phyloP scores from a whole-genome alignment of 768 basidiomycete genomes.

The Tylopilus sp. region DNA sequence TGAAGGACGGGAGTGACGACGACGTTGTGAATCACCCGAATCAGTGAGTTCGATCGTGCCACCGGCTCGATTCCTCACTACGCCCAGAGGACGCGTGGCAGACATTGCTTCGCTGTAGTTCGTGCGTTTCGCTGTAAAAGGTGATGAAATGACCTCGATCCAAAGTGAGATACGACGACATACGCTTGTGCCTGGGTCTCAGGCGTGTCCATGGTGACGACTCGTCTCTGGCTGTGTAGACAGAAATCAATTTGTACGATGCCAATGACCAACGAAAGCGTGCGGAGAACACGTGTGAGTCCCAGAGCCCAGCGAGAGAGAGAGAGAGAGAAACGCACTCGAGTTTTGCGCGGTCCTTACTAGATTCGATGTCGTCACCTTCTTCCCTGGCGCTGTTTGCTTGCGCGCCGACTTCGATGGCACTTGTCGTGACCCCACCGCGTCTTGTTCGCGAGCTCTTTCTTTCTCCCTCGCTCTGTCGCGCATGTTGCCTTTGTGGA shows the following conservation, averaged over 20 bases:
- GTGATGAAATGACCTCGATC: neutral
- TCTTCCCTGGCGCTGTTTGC: conserved; percentile 2
- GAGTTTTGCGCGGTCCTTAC: conserved; percentile 16
- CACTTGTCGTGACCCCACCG: neutral
- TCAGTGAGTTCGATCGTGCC: conserved; percentile 22
- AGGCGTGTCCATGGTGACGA: conserved; percentile 17
- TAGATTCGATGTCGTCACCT: conserved; percentile 11
- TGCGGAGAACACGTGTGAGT: neutral
- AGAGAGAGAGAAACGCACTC: conserved; percentile 12
- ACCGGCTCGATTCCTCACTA: conserved; percentile 4
- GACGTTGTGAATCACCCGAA: conserved; percentile 16
- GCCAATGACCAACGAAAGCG: neutral
- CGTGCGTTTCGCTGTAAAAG: conserved; percentile 13
- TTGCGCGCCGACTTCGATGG: conserved; percentile 14
- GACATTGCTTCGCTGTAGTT: conserved; percentile 5
- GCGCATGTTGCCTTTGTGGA: neutral
- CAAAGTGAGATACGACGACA: neutral
- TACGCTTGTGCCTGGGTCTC: conserved; percentile 15
- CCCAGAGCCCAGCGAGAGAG: neutral
- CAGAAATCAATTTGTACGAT: neutral
- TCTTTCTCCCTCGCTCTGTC: conserved; percentile 9
- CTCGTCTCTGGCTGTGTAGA: neutral
- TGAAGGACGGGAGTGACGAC: conserved; percentile 1
- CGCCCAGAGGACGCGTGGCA: conserved; percentile 10
- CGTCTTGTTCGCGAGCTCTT: neutral